Evolutionary conservation across 805 yeast genomes (phyloP), one percentile per base, ranked within the genome.

Genomic region (Pichia heedii): DNA sequence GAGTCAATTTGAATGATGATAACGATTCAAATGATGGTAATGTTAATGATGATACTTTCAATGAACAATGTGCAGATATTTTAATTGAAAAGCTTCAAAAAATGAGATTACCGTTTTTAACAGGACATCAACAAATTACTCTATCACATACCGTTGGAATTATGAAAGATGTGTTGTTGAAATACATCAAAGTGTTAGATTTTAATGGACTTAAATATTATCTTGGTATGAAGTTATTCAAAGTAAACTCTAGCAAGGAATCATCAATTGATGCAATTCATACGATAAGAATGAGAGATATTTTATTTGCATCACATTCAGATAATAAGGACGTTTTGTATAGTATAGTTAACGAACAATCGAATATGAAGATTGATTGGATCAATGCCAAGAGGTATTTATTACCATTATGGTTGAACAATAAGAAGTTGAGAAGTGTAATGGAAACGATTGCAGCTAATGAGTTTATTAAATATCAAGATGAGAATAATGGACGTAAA

Each of bases 81-180:
- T 63, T 89, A 20, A 63, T 69, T 15, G 83, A 81, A 20, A 76
- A 76, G 47, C 65, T 89, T 41, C 76, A 77, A 35, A 77, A 74
- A 46, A 67, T 74, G 5, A 70, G 90, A 1, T 65, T 89, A 22
- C 96, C 96, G 0, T 80, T 81, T 48, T 59, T 89, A 24, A 87
- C 96, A 0, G 77, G 96, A 47, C 97, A 89, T 63, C 96, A 89
- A 59, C 97, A 89, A 56, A 78, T 81, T 24, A 87, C 96, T 0
- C 69, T 89, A 22, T 69, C 81, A 2, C 76, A 84, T 15, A 77
- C 86, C 2, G 68, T 86, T 6, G 79, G 76, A 39, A 80, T 88
- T 2, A 65, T 84, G 22, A 67, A 70, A 21, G 77, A 76, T 16
- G 70, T 85, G 5, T 69, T 70, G 13, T 67, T 68, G 40, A 69